phyloP scores from a whole-genome alignment of 2,329 filamentous ascomycete species.

The Laburnicola sp. region DNA sequence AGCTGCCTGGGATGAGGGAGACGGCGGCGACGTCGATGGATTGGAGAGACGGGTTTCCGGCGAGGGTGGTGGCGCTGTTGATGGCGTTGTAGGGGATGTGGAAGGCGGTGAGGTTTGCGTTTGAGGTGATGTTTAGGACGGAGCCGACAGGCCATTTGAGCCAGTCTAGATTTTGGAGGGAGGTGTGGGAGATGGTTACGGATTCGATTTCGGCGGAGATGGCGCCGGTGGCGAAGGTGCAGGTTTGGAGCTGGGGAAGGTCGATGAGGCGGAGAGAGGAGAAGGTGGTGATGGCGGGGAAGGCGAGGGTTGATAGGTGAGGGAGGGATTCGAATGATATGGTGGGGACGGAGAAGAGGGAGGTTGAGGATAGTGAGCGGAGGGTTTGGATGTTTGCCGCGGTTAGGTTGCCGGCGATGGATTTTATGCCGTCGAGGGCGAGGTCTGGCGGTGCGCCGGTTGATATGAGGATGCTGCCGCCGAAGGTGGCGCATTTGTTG shows the following conservation, averaged over 20 bases:
- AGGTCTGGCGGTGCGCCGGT: conserved; percentile 21
- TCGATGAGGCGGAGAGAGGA: conserved; percentile 15
- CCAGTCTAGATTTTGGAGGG: conserved; percentile 25
- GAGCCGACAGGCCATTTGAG: conserved; percentile 24
- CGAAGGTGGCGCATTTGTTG: conserved; percentile 20
- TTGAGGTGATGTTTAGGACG: conserved; percentile 20
- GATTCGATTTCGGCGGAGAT: conserved; percentile 18
- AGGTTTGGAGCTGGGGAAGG: conserved; percentile 15
- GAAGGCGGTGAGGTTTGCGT: conserved; percentile 17
- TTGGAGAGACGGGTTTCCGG: conserved; percentile 14
- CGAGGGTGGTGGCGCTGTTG: conserved; percentile 18
- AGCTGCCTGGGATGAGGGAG: conserved; percentile 18
- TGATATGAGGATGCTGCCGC: conserved; percentile 22
- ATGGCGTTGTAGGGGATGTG: conserved; percentile 20
- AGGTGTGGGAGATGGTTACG: conserved; percentile 21
- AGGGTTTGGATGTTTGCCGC: conserved; percentile 17
- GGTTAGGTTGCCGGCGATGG: conserved; percentile 18
- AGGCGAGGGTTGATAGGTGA: conserved; percentile 18
- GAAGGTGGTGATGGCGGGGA: conserved; percentile 23
- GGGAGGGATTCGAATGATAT: conserved; percentile 25
- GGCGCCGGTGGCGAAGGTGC: conserved; percentile 13
- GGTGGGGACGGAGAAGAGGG: conserved; percentile 14
- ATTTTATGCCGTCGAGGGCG: conserved; percentile 19
- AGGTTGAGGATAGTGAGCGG: conserved; percentile 20
- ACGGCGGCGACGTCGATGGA: conserved; percentile 16